Conservation (phyloP, 2,329 filamentous ascomycete genomes). For the Pseudopyricularia javanii region DNA sequence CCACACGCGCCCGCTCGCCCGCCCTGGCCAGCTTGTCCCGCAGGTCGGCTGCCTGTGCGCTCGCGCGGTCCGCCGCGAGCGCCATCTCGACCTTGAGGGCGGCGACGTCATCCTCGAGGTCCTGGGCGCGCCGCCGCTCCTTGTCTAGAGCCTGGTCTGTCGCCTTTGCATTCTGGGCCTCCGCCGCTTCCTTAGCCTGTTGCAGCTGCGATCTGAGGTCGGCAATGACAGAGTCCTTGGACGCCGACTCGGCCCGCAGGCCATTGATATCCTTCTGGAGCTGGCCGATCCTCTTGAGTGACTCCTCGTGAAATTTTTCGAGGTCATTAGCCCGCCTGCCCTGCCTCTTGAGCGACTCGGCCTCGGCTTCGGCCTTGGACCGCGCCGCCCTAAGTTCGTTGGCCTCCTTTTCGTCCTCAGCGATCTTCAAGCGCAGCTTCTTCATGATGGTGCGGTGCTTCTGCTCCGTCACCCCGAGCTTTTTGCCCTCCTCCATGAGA, state of each 20-base stretch:
- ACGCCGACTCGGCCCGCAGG: slow-evolving; percentile 49
- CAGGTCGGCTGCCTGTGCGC: slow-evolving; percentile 59
- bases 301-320: slow-evolving; percentile 40
- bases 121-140: slow-evolving; percentile 40
- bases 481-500: slow-evolving; percentile 85
- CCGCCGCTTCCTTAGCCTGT: slow-evolving; percentile 53
- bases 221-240: slow-evolving; percentile 51
- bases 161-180: slow-evolving; percentile 52
- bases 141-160: slow-evolving; percentile 56
- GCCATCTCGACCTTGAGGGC: slow-evolving; percentile 72
- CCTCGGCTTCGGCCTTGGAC: slow-evolving; percentile 44
- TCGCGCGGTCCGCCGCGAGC: slow-evolving; percentile 50
- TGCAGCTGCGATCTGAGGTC: slow-evolving; percentile 60
- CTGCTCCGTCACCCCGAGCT: slow-evolving; percentile 74
- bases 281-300: slow-evolving; percentile 46
- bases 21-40: slow-evolving; percentile 63
- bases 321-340: slow-evolving; percentile 36
- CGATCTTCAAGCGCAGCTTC: slow-evolving; percentile 57
- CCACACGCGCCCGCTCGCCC: slow-evolving; percentile 52
- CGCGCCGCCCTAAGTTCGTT: slow-evolving; percentile 45
- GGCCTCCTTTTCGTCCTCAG: slow-evolving; percentile 53
- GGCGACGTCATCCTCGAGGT: slow-evolving; percentile 43
- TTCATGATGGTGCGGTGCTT: slow-evolving; percentile 75
- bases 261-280: slow-evolving; percentile 34
- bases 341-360: slow-evolving; percentile 31